Conservation (phyloP, 306 rosid species). For the Fragaria vesca region DNA sequence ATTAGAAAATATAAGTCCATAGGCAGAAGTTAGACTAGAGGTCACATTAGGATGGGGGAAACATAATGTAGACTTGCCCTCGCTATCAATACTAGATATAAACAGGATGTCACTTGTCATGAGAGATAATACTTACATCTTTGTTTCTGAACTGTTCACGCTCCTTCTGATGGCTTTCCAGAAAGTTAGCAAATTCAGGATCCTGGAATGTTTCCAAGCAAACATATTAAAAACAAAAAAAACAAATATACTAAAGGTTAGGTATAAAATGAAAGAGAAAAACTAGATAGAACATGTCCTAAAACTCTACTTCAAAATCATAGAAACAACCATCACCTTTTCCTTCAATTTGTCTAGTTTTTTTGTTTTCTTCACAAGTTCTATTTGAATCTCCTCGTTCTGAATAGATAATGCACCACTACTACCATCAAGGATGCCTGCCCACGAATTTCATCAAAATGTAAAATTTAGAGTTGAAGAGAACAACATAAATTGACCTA, state of each 20-base stretch:
- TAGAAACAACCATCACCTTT: slow-evolving; percentile 49
- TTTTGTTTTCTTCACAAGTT: slow-evolving; percentile 56
- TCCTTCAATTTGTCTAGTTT: slow-evolving; percentile 60
- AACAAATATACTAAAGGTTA: slow-evolving; percentile 12
- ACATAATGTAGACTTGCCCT: not conserved
- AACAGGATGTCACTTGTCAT: not conserved
- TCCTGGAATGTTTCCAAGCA: slow-evolving; percentile 55
- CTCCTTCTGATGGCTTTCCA: slow-evolving; percentile 42
- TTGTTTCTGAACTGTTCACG: slow-evolving; percentile 35
- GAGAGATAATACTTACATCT: slow-evolving; percentile 54
- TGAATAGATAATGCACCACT: slow-evolving; percentile 44
- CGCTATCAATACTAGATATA: not conserved
- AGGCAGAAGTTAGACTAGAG: too few species aligned
- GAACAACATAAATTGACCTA: not conserved
- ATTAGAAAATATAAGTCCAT: not conserved
- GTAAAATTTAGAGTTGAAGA: not conserved
- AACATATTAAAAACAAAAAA: slow-evolving; percentile 12
- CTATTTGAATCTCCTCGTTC: slow-evolving; percentile 49
- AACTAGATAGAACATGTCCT: not conserved
- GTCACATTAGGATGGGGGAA: not conserved
- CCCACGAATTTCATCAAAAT: slow-evolving; percentile 23
- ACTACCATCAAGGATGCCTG: slow-evolving; percentile 44
- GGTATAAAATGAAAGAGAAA: not conserved
- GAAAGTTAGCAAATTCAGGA: slow-evolving; percentile 57
- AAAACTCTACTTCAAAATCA: slow-evolving; percentile 8